Conservation (phyloP, 208 protist species). For the Polymyxa betae region DNA sequence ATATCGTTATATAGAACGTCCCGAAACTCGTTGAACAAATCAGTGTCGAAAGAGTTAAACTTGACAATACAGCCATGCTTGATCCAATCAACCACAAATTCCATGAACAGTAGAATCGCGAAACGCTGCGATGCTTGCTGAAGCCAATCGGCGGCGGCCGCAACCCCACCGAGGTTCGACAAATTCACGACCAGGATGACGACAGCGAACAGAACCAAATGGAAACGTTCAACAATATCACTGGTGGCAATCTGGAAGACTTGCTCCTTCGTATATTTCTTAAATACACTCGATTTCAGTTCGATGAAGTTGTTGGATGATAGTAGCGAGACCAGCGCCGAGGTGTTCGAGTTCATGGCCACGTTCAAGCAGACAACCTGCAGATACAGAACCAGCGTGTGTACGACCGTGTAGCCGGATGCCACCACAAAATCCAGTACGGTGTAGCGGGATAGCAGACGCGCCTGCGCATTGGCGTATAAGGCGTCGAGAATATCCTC, state of each 20-base stretch:
- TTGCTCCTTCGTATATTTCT: constrained; percentile 70
- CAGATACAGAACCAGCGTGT: constrained; percentile 80
- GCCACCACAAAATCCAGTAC: constrained; percentile 47
- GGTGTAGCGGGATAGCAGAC: not conserved
- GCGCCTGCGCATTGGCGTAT: constrained; percentile 66
- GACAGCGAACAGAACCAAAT: constrained; percentile 81
- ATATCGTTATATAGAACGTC: constrained; percentile 67
- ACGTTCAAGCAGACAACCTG: constrained; percentile 85
- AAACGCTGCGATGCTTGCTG: constrained; percentile 25
- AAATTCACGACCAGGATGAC: constrained; percentile 76
- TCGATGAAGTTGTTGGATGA: constrained; percentile 88
- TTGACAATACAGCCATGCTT: constrained; percentile 86
- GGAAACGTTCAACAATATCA: constrained; percentile 86
- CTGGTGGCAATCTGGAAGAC: constrained; percentile 80
- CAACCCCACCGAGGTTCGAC: constrained; percentile 14
- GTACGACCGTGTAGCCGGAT: constrained; percentile 67
- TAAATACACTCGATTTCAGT: constrained; percentile 87
- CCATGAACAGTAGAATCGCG: constrained; percentile 70
- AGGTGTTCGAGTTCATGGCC: constrained; percentile 85
- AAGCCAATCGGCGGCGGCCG: not conserved
- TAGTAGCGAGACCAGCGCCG: constrained; percentile 85
- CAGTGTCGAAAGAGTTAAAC: constrained; percentile 81
- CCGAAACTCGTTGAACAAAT: constrained; percentile 74
- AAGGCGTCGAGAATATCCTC: constrained; percentile 86
- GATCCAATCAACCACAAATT: constrained; percentile 83